These are phyloP conservation scores for Articulospora tetracladia DNA, from an alignment of 495 filamentous ascomycete species.

Conservation along the genomic window DNA sequence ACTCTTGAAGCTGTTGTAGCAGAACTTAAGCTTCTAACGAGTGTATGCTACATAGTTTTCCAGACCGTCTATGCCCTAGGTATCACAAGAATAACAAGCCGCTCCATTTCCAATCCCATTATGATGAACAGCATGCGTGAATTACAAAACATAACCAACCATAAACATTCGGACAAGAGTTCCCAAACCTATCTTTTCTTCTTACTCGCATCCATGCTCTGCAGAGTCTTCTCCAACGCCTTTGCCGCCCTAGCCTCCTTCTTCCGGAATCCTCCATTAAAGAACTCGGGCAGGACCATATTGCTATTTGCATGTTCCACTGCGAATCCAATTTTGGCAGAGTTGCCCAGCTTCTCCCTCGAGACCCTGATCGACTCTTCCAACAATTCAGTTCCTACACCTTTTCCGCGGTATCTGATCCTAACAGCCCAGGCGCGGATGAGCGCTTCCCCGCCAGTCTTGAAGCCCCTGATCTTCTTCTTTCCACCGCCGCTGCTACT, in stretches of 20 bases:
- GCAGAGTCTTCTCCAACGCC: conserved; percentile 20
- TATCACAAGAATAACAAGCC: background rate
- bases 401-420: conserved; percentile 58
- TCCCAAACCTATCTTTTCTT: conserved; percentile 17
- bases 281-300: conserved; percentile 54
- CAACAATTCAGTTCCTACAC: conserved; percentile 65
- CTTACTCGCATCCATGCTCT: conserved; percentile 18
- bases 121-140: background rate
- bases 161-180: background rate
- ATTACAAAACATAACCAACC: background rate
- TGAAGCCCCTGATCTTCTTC: conserved; percentile 19
- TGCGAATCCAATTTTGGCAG: conserved; percentile 61
- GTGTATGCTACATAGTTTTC: background rate
- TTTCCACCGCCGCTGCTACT: conserved; percentile 19
- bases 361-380: conserved; percentile 59
- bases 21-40: background rate
- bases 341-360: conserved; percentile 50
- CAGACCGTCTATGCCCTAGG: background rate
- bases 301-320: conserved; percentile 63
- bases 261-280: conserved; percentile 55
- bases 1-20: background rate
- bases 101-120: background rate
- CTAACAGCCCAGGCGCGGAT: conserved; percentile 76
- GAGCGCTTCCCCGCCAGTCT: conserved; percentile 43
- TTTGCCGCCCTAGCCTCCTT: conserved; percentile 35